Percentiles rank a stretch among this genome's conserved stretches.
phyloP scores from a whole-genome alignment of 805 yeast species.

The Ogataea methylovora region DNA sequence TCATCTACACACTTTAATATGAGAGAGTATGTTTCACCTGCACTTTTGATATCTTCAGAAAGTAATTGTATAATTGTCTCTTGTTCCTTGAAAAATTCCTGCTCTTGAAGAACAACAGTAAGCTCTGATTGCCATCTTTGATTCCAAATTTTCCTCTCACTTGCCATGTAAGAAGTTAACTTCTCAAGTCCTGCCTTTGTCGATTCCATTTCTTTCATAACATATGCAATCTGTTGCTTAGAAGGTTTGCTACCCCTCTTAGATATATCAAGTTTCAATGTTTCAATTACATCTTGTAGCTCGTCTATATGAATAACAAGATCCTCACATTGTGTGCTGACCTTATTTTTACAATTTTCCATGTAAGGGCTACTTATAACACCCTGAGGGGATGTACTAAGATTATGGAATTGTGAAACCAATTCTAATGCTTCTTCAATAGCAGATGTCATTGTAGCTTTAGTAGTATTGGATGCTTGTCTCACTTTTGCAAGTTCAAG shows the following conservation, averaged over 20 bases:
- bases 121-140: conserved; percentile 87
- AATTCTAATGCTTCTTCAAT: conserved; percentile 37
- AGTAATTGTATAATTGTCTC: conserved; percentile 78
- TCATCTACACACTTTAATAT: conserved; percentile 79
- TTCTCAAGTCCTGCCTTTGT: conserved; percentile 46
- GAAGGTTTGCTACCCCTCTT: conserved; percentile 82
- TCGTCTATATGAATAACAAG: conserved; percentile 81
- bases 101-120: conserved; percentile 88
- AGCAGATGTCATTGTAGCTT: conserved; percentile 31
- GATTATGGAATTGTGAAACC: conserved; percentile 42
- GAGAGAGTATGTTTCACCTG: conserved; percentile 72
- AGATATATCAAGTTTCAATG: conserved; percentile 84
- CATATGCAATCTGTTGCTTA: conserved; percentile 59
- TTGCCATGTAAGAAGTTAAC: conserved; percentile 53
- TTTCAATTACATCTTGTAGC: conserved; percentile 85
- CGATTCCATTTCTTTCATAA: conserved; percentile 53
- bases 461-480: conserved; percentile 44
- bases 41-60: conserved; percentile 72
- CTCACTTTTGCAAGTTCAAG: conserved; percentile 53
- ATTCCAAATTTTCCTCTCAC: conserved; percentile 82
- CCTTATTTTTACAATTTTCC: conserved; percentile 63
- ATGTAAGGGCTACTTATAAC: conserved; percentile 41
- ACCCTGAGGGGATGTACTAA: conserved; percentile 17
- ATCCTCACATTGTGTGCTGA: conserved; percentile 70
- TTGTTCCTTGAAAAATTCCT: conserved; percentile 83